phyloP scores from a whole-genome alignment of 169 alveolate species.

The Plasmodium inui region DNA sequence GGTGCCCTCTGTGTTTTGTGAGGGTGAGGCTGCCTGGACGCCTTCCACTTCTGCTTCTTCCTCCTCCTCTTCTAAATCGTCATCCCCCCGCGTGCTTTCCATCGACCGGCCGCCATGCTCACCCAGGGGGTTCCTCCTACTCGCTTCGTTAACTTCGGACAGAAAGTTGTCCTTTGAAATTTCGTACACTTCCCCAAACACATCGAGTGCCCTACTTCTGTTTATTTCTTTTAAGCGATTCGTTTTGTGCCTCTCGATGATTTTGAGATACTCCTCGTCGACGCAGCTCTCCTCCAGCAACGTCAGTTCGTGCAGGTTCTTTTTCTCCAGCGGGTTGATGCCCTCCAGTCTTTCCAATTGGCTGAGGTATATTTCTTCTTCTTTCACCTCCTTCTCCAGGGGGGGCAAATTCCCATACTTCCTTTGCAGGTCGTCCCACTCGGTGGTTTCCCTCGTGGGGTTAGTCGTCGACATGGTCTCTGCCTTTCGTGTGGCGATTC shows the following conservation, averaged over 20 bases:
- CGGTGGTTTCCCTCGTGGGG: slow-evolving; percentile 90
- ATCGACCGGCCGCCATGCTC: background rate
- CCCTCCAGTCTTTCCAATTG: slow-evolving; percentile 69
- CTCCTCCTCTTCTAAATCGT: slow-evolving; percentile 5
- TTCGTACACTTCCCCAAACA: slow-evolving; percentile 76
- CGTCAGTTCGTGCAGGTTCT: slow-evolving; percentile 61
- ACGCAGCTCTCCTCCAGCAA: slow-evolving; percentile 58
- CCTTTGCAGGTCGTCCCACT: slow-evolving; percentile 93
- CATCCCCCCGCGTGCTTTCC: slow-evolving; percentile 23
- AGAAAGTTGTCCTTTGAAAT: slow-evolving; percentile 77
- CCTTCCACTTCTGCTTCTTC: background rate
- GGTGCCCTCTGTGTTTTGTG: slow-evolving; percentile 52
- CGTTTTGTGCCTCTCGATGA: slow-evolving; percentile 36
- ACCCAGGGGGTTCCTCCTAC: slow-evolving; percentile 58
- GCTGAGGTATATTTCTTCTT: slow-evolving; percentile 84
- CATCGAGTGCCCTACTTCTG: slow-evolving; percentile 44
- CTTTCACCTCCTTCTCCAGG: slow-evolving; percentile 83
- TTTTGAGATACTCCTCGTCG: slow-evolving; percentile 70
- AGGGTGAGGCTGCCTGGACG: background rate
- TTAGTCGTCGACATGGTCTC: slow-evolving; percentile 90
- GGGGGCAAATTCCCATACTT: slow-evolving; percentile 90
- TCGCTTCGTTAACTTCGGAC: slow-evolving; percentile 77
- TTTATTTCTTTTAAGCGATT: slow-evolving; percentile 64
- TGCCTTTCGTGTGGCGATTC: no score
- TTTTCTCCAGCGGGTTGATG: slow-evolving; percentile 53